Evolutionary conservation across 1,139 yeast species (phyloP), one percentile per base, ranked within the genome.

Genomic region (Kluyveromyces marxianus): DNA sequence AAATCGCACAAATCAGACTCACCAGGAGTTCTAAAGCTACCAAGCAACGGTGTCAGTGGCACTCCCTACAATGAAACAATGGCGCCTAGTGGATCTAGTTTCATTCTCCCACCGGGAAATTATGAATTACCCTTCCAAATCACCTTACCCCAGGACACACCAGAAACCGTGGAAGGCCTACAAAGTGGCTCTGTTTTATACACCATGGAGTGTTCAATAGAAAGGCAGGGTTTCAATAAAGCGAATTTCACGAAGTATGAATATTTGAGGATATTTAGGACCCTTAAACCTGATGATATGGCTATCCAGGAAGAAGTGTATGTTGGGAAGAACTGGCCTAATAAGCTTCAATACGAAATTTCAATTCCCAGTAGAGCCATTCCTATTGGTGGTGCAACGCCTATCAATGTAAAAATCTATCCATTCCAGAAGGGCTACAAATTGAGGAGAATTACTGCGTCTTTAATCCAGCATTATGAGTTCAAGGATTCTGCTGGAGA

Each of bases 111-210:
- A 0, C 70, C 73, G 48, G 90, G 90, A 0, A 81, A 81, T 57
- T 83, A 83, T 56, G 78, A 76, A 51, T 61, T 83, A 35, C 90
- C 90, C 0, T 83, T 83, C 59, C 65, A 63, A 35, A 69, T 76
- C 4, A 64, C 66, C 21, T 60, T 83, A 8, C 89, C 90, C 0
- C 74, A 81, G 2, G 76, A 76, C 52, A 61, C 78, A 0, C 75
- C 83, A 2, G 90, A 82, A 52, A 78, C 89, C 0, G 74, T 83
- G 0, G 90, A 83, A 61, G 87, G 88, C 0, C 63, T 82, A 48
- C 63, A 70, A 41, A 72, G 77, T 37, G 86, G 82, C 0, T 72
- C 76, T 6, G 60, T 82, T 4, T 63, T 79, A 8, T 83, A 83
- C 61, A 71, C 72, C 44, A 64, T 82, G 48, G 76, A 73, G 51